phyloP scores from a whole-genome alignment of 2,329 filamentous ascomycete genomes.

The Phialophora verrucosa region DNA sequence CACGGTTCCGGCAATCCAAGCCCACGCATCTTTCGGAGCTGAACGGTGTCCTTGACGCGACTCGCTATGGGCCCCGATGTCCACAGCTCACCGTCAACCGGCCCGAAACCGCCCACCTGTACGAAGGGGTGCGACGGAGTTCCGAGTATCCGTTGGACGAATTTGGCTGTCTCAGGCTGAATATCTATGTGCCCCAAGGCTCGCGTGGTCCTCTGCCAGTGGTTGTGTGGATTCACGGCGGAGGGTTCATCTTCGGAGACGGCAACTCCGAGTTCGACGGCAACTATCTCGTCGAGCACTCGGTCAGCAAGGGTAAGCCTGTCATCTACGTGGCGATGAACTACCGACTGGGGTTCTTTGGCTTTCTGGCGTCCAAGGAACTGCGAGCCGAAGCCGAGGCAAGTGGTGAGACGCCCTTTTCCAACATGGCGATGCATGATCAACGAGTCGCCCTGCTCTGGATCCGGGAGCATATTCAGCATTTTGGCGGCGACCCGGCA shows the following conservation, averaged over 20 bases:
- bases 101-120: conserved; percentile 29
- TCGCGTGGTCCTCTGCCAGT: conserved; percentile 31
- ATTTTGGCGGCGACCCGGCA: conserved; percentile 50
- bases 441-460: conserved; percentile 48
- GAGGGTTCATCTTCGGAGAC: conserved; percentile 35
- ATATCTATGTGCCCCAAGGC: conserved; percentile 36
- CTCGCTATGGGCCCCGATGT: conserved; percentile 42
- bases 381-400: conserved; percentile 53
- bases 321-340: conserved; percentile 43
- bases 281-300: conserved; percentile 29
- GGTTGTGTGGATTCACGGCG: conserved; percentile 34
- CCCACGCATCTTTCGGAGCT: conserved; percentile 41
- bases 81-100: conserved; percentile 32
- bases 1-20: conserved; percentile 43
- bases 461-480: conserved; percentile 48
- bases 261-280: conserved; percentile 30
- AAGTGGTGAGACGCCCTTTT: conserved; percentile 33
- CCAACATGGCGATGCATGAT: conserved; percentile 54
- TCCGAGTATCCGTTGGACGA: conserved; percentile 41
- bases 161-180: conserved; percentile 43
- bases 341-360: conserved; percentile 45
- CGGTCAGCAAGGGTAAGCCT: conserved; percentile 24
- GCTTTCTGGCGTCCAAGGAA: conserved; percentile 54
- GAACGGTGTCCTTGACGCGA: conserved; percentile 44
- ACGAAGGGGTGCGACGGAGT: conserved; percentile 21